Evolutionary conservation across 306 rosid genomes (phyloP).

Genomic region (Aeschynomene evenia): DNA sequence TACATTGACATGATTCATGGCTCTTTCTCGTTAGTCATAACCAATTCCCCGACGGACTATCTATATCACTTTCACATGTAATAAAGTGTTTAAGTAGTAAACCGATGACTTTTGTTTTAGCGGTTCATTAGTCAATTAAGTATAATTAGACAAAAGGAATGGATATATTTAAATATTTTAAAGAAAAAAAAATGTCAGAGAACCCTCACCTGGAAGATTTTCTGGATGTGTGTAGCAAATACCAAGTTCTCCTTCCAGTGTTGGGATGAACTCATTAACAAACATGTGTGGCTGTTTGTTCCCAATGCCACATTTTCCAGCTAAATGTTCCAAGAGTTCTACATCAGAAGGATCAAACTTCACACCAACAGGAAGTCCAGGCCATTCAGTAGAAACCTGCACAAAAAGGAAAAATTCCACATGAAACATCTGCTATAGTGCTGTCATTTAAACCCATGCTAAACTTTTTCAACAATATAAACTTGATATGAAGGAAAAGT

Average conservation of each 20-base stretch:
- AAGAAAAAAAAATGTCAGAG: background rate
- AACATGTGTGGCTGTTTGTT: conserved; percentile 54
- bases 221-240: conserved; percentile 85
- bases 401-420: conserved; percentile 24
- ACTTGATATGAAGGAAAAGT: background rate
- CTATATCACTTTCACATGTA: background rate
- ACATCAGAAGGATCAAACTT: conserved; percentile 89
- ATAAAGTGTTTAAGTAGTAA: background rate
- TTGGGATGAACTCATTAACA: conserved; percentile 79
- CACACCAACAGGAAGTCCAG: conserved; percentile 86
- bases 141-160: background rate
- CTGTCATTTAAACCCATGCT: conserved; percentile 18
- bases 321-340: conserved; percentile 72
- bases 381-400: conserved; percentile 83
- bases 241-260: conserved; percentile 66
- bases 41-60: background rate
- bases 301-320: conserved; percentile 69
- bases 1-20: background rate
- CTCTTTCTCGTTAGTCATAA: background rate
- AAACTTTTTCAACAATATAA: conserved; percentile 2
- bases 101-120: conserved; percentile 1
- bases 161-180: background rate
- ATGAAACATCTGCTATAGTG: conserved; percentile 9
- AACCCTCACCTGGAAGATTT: conserved; percentile 79
- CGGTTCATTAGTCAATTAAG: background rate